Evolutionary conservation across 768 basidiomycete species (phyloP), one percentile per base, ranked within the genome.

Genomic region (Infundibulicybe gibba): DNA sequence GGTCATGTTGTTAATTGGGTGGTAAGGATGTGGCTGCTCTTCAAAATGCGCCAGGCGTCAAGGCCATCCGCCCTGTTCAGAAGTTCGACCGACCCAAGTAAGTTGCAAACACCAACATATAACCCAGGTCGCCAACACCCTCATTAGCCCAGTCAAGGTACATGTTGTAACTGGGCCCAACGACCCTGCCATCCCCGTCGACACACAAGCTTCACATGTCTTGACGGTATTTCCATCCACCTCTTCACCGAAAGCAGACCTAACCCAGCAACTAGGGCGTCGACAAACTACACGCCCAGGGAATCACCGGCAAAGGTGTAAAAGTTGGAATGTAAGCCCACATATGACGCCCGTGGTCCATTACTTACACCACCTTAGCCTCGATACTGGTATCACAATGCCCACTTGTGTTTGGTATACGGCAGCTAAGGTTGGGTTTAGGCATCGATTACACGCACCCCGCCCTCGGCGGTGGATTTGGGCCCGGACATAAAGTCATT

Each of bases 241-340:
- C 25, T 25, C 25, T 8, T 25, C 8, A 25, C 25, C 25, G 25
- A 8, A 25, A 25, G 25, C 25, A 25, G 8, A 25, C 3, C 25
- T 25, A 8, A 25, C 25, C 4, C 25, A 25, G 32, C 35, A 30
- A 32, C 19, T 44, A 81, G 78, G 79, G 81, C 15, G 84, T 85
- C 1, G 79, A 85, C 54, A 77, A 75, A 49, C 69, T 85, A 15
- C 85, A 87, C 56, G 80, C 80, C 5, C 56, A 73, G 50, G 84
- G 83, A 0, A 72, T 81, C 54, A 69, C 70, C 20, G 86, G 87
- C 11, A 72, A 72, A 34, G 85, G 85, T 2, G 68, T 86, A 60
- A 84, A 83, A 54, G 73, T 90, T 45, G 86, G 75, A 50, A 79
- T 87, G 79, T 80, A 47, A 60, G 77, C 52, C 12, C 16, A 21